Base-by-base conservation (phyloP, 331 rosid species). In the Quercus tomentella region DNA sequence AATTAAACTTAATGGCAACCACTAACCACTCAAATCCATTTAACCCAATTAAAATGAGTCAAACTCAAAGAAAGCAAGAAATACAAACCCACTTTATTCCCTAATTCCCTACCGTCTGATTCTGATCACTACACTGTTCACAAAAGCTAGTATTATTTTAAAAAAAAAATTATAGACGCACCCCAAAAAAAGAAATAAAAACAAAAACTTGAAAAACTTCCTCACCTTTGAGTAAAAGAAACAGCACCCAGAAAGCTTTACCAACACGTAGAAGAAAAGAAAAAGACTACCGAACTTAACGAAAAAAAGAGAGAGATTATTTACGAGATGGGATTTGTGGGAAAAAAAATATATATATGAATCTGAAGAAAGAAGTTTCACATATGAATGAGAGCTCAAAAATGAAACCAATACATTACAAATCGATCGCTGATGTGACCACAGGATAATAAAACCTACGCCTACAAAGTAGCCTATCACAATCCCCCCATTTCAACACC, bases 351-450 rank as follows among this genome's bases (percentile, higher is more conserved):
- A 69, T 17, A 72, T 30, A 69, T 17, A 49, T 9, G 58, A 72
- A 62, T 5, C 2, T 63, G n/a, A 15, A 23, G 37, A 22, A 25
- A n/a, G 41, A 54, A 51, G 72, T 0, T 41, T 41, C 45, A 9
- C 45, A 41, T 41, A 41, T 41, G 45, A 8, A 41, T 62, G 23
- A 28, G 51, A 22, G 76, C 25, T 71, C 30, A 58, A 43, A 62
- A 87, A 81, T 75, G 55, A 67, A 74, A 75, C 82, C 84, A 90
- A 90, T 83, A 76, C 83, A 90, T 88, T 83, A 75, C 76, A 15
- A 26, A 84, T 35, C 82, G 56, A 73, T 68, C 21, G 54, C 28
- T 76, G 91, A 90, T 86, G 92, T 89, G 96, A 91, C 88, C 82
- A 81, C 79, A 81, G 89, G 85, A 54, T 49, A 88, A 86, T 83